Percentiles rank a stretch among this genome's conserved stretches.
Evolutionary conservation across 2,329 filamentous ascomycete species (phyloP).

Genomic region (Ophiocordyceps unilateralis): DNA sequence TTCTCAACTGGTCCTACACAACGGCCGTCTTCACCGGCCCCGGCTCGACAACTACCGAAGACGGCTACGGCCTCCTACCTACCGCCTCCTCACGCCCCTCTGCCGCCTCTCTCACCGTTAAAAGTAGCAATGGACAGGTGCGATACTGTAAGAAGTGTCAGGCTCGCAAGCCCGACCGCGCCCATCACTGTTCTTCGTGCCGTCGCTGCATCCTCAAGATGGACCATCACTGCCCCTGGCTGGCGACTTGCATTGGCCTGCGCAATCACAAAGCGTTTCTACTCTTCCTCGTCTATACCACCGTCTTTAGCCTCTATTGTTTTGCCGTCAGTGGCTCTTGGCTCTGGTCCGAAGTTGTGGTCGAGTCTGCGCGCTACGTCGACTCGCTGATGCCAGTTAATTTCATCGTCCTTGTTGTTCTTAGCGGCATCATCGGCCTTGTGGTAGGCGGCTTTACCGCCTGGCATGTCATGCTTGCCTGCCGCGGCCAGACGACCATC

Average conservation of each 20-base stretch:
- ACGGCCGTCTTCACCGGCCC: slow-evolving; percentile 86
- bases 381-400: slow-evolving; percentile 77
- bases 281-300: slow-evolving; percentile 79
- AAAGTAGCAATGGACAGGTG: slow-evolving; percentile 59
- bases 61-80: slow-evolving; percentile 67
- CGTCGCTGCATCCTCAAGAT: slow-evolving; percentile 93
- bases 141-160: slow-evolving; percentile 98
- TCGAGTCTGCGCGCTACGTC: slow-evolving; percentile 48
- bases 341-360: slow-evolving; percentile 72
- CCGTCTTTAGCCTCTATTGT: slow-evolving; percentile 65
- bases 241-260: slow-evolving; percentile 86
- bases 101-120: slow-evolving; percentile 74
- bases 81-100: slow-evolving; percentile 26
- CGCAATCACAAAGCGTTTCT: slow-evolving; percentile 93
- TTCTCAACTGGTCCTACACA: slow-evolving; percentile 82
- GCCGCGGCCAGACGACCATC: slow-evolving; percentile 76
- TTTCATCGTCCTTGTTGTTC: slow-evolving; percentile 71
- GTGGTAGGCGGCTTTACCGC: slow-evolving; percentile 77
- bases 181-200: slow-evolving; percentile 94
- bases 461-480: slow-evolving; percentile 78
- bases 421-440: slow-evolving; percentile 79
- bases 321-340: slow-evolving; percentile 65
- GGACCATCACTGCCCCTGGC: slow-evolving; percentile 98
- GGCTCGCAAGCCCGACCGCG: slow-evolving; percentile 81
- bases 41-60: slow-evolving; percentile 47